Percentiles rank a stretch among this genome's conserved stretches.
Evolutionary conservation across 345 rosid species (phyloP).

Genomic region (Pelargonium nanum): DNA sequence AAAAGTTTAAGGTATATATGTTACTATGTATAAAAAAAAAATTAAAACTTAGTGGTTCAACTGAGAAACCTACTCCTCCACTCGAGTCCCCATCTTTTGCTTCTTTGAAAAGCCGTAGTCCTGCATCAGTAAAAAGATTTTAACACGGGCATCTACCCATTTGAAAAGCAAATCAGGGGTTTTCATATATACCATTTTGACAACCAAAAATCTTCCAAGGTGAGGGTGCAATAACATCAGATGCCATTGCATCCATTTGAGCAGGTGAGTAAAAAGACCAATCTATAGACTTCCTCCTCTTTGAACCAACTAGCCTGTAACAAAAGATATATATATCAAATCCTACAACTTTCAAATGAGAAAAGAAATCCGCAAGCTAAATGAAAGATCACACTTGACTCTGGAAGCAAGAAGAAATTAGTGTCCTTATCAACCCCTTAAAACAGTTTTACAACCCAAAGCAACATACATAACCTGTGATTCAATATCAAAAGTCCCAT

Average conservation of each 20-base stretch:
- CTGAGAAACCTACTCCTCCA: conserved; percentile 43
- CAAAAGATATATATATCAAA: conserved; percentile 2
- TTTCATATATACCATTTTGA: conserved; percentile 53
- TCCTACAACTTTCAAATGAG: too few species aligned
- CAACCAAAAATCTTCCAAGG: conserved; percentile 92
- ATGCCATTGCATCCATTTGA: conserved; percentile 41
- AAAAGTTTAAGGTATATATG: conserved; percentile 3
- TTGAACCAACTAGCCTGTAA: conserved; percentile 54
- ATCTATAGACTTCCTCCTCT: conserved; percentile 46
- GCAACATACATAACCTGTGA: too few species aligned
- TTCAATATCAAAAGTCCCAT: too few species aligned
- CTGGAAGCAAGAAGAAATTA: too few species aligned
- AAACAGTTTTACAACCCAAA: too few species aligned
- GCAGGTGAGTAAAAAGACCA: conserved; percentile 60
- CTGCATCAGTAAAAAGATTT: too few species aligned
- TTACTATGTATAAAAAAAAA: conserved; percentile 5
- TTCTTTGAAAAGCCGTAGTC: conserved; percentile 86
- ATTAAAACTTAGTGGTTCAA: conserved; percentile 9
- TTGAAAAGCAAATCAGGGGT: conserved; percentile 4
- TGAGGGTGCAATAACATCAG: conserved; percentile 92
- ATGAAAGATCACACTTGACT: neutral
- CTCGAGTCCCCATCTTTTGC: conserved; percentile 67
- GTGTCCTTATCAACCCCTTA: too few species aligned
- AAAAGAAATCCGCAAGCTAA: neutral
- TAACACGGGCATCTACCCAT: conserved; percentile 12